Evolutionary conservation across 192 early-diverging fungal genomes (phyloP).

Genomic region (Oehlia diaphana): DNA sequence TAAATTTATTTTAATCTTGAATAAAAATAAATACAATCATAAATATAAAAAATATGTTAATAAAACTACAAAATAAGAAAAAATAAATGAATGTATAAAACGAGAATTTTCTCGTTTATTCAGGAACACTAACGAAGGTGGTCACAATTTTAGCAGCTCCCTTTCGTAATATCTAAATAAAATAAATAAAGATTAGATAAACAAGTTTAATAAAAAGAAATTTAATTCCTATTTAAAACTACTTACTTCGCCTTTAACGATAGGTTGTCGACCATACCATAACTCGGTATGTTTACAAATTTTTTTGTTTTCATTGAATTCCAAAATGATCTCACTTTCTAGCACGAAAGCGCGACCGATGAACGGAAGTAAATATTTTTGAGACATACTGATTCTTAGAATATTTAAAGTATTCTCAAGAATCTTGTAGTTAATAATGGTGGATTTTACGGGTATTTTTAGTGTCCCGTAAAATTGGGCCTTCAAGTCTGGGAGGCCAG

Average conservation of each 20-base stretch:
- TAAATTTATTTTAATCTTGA: neutral
- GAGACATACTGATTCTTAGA: neutral
- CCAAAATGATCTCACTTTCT: neutral
- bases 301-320: conserved; percentile 1
- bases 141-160: neutral
- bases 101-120: neutral
- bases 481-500: neutral
- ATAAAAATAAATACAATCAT: neutral
- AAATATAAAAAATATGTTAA: no score
- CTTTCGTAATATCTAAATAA: conserved; percentile 4
- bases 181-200: neutral
- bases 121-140: neutral
- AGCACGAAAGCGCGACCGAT: neutral
- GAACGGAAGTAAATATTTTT: neutral
- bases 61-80: neutral
- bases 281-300: neutral
- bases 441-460: conserved; percentile 9
- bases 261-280: neutral
- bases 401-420: neutral
- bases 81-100: neutral
- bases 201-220: neutral
- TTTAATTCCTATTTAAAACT: neutral
- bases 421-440: neutral
- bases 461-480: conserved; percentile 9
- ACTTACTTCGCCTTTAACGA: neutral